These are phyloP conservation scores for Boletus sp. DNA, from an alignment of 768 basidiomycete genomes.

Conservation along the genomic window DNA sequence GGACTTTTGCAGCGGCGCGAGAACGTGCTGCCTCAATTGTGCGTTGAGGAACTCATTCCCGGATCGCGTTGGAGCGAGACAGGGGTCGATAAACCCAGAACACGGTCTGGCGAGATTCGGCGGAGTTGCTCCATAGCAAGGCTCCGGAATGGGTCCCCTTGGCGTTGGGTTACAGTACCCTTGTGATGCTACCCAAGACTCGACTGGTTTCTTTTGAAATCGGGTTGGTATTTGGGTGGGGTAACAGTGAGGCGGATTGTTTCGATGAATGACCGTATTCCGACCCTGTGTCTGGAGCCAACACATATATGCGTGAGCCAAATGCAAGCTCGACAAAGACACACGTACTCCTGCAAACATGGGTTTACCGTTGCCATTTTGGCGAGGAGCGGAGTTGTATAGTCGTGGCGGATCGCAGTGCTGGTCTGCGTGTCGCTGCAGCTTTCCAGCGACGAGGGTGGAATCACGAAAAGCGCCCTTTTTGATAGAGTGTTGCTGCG, in stretches of 20 bases:
- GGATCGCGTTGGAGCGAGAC: neutral
- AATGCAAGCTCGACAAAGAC: neutral
- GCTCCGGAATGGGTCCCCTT: neutral
- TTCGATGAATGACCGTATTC: neutral
- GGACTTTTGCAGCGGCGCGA: neutral
- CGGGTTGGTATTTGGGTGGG: neutral
- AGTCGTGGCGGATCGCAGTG: neutral
- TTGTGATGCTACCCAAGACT: neutral
- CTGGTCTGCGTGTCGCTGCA: neutral
- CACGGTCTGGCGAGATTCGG: slow-evolving; percentile 7
- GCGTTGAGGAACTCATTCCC: neutral
- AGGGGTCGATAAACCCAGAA: neutral
- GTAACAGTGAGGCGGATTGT: neutral
- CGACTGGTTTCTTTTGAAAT: neutral
- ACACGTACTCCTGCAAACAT: slow-evolving; percentile 3
- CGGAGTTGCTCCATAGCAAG: neutral
- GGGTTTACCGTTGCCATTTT: neutral
- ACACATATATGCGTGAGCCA: neutral
- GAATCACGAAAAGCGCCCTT: neutral
- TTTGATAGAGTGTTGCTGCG: neutral
- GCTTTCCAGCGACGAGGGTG: neutral
- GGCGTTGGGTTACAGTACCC: neutral
- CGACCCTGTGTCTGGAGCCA: neutral
- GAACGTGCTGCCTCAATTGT: slow-evolving; percentile 1
- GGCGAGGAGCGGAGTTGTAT: neutral